Conservation (phyloP, 108 stramenopile species). For the Conticribra weissflogii region DNA sequence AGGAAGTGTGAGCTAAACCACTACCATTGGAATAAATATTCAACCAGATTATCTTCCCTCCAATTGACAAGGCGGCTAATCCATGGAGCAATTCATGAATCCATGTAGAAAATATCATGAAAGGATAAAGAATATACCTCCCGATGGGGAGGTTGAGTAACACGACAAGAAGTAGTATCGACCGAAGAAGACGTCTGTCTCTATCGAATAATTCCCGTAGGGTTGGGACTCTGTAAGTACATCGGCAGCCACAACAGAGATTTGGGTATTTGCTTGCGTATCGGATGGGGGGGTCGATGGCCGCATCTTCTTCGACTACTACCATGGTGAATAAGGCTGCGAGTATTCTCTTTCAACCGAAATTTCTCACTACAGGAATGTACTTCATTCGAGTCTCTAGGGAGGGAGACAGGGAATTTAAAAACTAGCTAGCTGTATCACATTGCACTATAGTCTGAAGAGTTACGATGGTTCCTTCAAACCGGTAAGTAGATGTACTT, state of each 20-base stretch:
- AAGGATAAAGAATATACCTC: conserved; percentile 60
- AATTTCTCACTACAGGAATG: no score
- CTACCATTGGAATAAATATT: conserved; percentile 61
- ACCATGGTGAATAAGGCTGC: conserved; percentile 1
- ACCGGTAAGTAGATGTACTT: no score
- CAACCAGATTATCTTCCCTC: conserved; percentile 25
- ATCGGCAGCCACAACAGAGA: conserved; percentile 12
- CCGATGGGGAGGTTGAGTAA: conserved; percentile 50
- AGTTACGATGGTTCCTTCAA: no score
- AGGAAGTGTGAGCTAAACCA: conserved; percentile 56
- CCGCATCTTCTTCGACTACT: conserved; percentile 16
- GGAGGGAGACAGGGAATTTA: no score
- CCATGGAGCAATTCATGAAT: conserved; percentile 73
- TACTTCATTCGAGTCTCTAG: no score
- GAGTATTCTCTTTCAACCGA: no score
- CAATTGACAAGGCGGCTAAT: conserved; percentile 39
- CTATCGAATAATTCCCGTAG: conserved; percentile 34
- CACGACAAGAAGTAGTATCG: conserved; percentile 47
- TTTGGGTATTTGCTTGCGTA: background rate
- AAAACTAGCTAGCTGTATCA: no score
- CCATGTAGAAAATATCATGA: conserved; percentile 68
- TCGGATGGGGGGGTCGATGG: conserved; percentile 14
- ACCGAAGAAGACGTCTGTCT: conserved; percentile 54
- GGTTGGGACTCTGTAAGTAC: conserved; percentile 31
- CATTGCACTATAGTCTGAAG: no score